Percentiles rank a stretch among this genome's conserved stretches.
Evolutionary conservation across 345 rosid species (phyloP).

Genomic region (Murraya koenigii): DNA sequence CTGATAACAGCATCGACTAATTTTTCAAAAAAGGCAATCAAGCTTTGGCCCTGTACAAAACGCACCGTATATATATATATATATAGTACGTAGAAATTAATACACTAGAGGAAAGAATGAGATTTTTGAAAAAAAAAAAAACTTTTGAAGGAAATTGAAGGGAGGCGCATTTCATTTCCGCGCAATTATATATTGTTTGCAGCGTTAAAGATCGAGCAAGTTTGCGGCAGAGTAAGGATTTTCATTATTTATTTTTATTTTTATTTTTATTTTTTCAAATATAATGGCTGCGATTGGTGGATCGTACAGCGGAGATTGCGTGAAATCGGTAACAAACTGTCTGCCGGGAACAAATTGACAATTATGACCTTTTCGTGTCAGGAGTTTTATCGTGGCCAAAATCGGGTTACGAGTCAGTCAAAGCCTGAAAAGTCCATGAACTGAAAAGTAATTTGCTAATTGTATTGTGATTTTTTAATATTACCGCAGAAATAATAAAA

Average conservation of each 20-base stretch:
- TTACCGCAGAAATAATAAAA: not conserved
- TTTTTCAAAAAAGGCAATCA: not conserved
- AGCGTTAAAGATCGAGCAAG: not conserved
- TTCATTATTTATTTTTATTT: not conserved
- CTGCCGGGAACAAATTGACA: not conserved
- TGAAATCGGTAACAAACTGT: not conserved
- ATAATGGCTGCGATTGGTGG: not conserved
- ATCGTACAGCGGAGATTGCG: slow-evolving; percentile 8
- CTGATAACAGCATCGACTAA: not conserved
- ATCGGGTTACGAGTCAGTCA: not conserved
- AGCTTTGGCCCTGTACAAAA: not conserved
- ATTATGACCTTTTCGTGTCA: not conserved
- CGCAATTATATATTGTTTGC: slow-evolving; percentile 3
- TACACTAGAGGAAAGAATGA: not conserved
- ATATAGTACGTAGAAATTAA: no score
- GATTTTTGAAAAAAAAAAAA: not conserved
- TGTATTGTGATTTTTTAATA: not conserved
- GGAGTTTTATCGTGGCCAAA: not conserved
- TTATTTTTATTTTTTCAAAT: not conserved
- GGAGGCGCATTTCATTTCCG: not conserved
- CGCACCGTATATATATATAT: not conserved
- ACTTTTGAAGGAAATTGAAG: not conserved
- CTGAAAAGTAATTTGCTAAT: slow-evolving; percentile 1
- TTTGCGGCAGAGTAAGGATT: not conserved
- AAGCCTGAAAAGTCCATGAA: not conserved